Percentiles rank a stretch among this genome's conserved stretches.
These are phyloP conservation scores for Globisporangium abappressorium DNA, from an alignment of 352 stramenopile species.

Conservation along the genomic window DNA sequence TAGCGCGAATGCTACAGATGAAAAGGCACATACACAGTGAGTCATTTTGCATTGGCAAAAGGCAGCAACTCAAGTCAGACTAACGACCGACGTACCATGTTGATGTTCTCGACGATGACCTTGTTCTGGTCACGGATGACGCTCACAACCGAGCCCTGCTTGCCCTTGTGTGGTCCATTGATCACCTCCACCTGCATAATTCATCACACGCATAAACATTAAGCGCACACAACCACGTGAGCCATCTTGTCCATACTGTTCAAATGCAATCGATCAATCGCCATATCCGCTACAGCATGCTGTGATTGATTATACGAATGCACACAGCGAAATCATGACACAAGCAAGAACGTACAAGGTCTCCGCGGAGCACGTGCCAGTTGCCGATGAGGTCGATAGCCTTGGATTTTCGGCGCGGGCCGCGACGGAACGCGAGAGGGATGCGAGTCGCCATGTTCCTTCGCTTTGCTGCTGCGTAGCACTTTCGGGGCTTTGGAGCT, in stretches of 20 bases:
- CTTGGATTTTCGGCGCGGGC: slow-evolving; percentile 77
- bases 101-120: slow-evolving; percentile 85
- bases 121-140: slow-evolving; percentile 78
- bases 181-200: slow-evolving; percentile 69
- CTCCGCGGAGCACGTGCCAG: slow-evolving; percentile 78
- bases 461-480: slow-evolving; percentile 3
- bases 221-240: neutral
- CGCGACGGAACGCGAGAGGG: slow-evolving; percentile 73
- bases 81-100: slow-evolving; percentile 55
- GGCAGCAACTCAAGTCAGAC: neutral
- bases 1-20: slow-evolving; percentile 61
- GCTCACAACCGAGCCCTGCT: slow-evolving; percentile 68
- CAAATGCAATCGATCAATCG: neutral
- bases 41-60: neutral
- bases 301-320: neutral
- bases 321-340: neutral
- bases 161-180: slow-evolving; percentile 79
- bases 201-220: too few relatives aligned
- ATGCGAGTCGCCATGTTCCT: slow-evolving; percentile 67
- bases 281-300: neutral
- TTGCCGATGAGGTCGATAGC: slow-evolving; percentile 74
- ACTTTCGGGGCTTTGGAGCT: neutral
- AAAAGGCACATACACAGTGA: neutral
- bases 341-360: slow-evolving; percentile 40
- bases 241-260: neutral